A percentile compares a stretch with the other conserved stretches of the same genome.
Evolutionary conservation across 495 filamentous ascomycete genomes (phyloP).

Genomic region (Penicillium bialowiezense): DNA sequence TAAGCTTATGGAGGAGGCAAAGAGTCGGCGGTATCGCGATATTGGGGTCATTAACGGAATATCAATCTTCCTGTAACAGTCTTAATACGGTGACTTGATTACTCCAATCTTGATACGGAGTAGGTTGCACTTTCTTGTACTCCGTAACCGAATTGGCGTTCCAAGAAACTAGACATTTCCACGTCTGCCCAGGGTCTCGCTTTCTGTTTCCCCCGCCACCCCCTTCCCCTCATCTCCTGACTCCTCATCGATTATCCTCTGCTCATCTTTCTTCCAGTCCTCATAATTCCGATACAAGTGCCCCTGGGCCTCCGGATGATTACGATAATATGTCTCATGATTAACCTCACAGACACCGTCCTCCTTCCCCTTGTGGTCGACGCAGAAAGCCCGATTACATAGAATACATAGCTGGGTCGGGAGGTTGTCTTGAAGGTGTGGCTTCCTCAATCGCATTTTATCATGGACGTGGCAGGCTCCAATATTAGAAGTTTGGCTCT

Average conservation of each 20-base stretch:
- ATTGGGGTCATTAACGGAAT: no score
- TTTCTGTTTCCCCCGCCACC: background rate
- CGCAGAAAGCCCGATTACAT: constrained; percentile 7
- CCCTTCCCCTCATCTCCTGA: constrained; percentile 5
- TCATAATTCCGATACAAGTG: constrained; percentile 5
- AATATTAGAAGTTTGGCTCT: background rate
- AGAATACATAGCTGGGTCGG: constrained; percentile 6
- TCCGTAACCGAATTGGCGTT: no score
- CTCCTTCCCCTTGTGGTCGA: constrained; percentile 6
- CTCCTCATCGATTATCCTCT: constrained; percentile 6
- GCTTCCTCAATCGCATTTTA: constrained; percentile 5
- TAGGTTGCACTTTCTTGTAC: no score
- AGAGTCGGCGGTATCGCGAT: no score
- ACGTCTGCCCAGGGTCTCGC: no score
- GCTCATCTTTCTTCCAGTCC: background rate
- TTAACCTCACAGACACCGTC: constrained; percentile 8
- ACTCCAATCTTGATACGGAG: no score
- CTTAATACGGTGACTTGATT: no score
- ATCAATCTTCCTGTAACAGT: no score
- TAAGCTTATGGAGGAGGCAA: no score
- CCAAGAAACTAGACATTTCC: no score
- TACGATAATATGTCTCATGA: constrained; percentile 9
- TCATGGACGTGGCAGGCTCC: constrained; percentile 7
- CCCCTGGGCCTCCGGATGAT: constrained; percentile 1
- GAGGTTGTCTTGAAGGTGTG: constrained; percentile 6